Evolutionary conservation across 495 filamentous ascomycete species (phyloP).

Genomic region (Thermothielavioides terrestris): DNA sequence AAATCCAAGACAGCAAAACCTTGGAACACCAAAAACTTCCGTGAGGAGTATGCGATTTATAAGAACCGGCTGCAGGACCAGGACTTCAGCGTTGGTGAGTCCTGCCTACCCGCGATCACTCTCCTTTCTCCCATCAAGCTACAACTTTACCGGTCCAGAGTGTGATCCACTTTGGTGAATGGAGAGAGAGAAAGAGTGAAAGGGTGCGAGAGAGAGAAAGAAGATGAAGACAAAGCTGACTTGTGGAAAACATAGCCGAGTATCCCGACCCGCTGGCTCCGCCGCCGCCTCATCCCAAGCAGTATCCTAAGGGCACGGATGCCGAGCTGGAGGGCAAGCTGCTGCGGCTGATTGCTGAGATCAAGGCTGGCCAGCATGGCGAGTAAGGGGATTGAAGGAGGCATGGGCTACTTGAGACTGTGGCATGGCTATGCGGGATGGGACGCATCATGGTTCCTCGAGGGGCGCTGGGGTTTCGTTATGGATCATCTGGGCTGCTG

Average conservation of each 20-base stretch:
- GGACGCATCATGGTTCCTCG: too few relatives aligned
- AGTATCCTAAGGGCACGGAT: constrained; percentile 28
- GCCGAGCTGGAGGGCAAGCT: constrained; percentile 28
- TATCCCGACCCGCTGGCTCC: constrained; percentile 37
- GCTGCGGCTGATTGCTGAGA: constrained; percentile 23
- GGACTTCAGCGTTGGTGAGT: constrained; percentile 35
- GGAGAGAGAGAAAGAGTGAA: too few relatives aligned
- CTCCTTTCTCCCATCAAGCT: too few relatives aligned
- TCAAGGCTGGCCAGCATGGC: constrained; percentile 13
- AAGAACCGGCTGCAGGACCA: constrained; percentile 30
- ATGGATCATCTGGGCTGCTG: too few relatives aligned
- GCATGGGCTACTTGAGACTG: too few relatives aligned
- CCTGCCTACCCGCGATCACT: too few relatives aligned
- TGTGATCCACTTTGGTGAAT: too few relatives aligned
- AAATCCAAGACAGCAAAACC: not conserved
- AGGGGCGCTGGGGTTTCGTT: too few relatives aligned
- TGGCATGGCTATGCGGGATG: too few relatives aligned
- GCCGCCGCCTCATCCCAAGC: constrained; percentile 20
- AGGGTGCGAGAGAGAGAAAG: too few relatives aligned
- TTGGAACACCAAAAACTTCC: constrained; percentile 29
- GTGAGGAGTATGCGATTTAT: constrained; percentile 46
- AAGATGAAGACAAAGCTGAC: not conserved
- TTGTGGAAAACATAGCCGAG: constrained; percentile 17
- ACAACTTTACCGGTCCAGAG: too few relatives aligned
- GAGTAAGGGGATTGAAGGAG: not conserved